Evolutionary conservation across 805 yeast species (phyloP).

Genomic region (Candida saitoana): DNA sequence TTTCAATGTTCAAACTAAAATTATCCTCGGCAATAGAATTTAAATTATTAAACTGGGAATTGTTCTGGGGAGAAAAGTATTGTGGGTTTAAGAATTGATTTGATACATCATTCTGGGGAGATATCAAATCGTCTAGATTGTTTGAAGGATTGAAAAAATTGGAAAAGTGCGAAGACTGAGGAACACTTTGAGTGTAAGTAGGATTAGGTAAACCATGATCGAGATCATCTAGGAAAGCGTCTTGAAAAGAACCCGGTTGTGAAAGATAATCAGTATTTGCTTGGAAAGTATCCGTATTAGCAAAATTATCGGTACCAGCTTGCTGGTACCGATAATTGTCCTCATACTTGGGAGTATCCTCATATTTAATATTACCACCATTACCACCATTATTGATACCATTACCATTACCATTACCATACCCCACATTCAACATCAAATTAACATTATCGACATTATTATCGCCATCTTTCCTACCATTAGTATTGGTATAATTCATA

Average conservation of each 20-base stretch:
- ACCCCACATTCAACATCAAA: slow-evolving; percentile 2
- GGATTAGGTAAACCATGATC: slow-evolving; percentile 13
- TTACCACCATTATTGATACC: not conserved
- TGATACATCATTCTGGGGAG: slow-evolving; percentile 22
- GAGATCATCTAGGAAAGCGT: slow-evolving; percentile 30
- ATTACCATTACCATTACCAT: not conserved
- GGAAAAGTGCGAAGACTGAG: slow-evolving; percentile 9
- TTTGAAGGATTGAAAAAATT: slow-evolving; percentile 14
- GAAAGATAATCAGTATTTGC: not conserved
- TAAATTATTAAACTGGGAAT: slow-evolving; percentile 23
- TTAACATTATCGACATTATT: not conserved
- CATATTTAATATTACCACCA: not conserved
- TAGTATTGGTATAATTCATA: not conserved
- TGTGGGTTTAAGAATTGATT: slow-evolving; percentile 29
- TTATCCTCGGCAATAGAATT: slow-evolving; percentile 32
- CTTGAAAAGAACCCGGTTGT: slow-evolving; percentile 17
- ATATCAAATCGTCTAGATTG: slow-evolving; percentile 35
- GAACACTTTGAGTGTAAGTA: slow-evolving; percentile 4
- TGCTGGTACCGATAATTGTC: slow-evolving; percentile 2
- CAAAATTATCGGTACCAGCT: not conserved
- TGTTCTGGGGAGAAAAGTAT: slow-evolving; percentile 38
- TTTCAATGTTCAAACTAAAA: slow-evolving; percentile 21
- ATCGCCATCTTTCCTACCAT: not conserved
- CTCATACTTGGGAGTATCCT: not conserved
- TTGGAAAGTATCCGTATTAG: too few species aligned